Percentiles rank a stretch among this genome's conserved stretches.
These are phyloP conservation scores for Chimonanthus praecox DNA, from an alignment of 164 flowering plant genomes.

Conservation along the genomic window DNA sequence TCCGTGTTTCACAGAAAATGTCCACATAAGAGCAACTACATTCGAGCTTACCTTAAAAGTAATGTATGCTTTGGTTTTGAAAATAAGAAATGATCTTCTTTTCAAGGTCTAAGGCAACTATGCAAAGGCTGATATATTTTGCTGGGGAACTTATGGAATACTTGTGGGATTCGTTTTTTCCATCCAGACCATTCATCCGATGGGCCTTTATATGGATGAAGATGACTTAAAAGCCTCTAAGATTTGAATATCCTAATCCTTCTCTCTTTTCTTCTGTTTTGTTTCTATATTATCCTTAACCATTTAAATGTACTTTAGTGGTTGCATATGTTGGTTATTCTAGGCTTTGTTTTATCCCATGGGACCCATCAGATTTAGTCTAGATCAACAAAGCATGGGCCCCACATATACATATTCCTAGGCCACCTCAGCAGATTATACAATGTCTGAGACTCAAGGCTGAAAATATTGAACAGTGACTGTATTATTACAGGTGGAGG, in stretches of 20 bases:
- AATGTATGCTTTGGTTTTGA: constrained; percentile 52
- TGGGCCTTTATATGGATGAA: not conserved
- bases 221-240: not conserved
- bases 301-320: not conserved
- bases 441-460: not conserved
- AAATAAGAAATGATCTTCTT: not conserved
- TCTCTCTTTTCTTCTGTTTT: not conserved
- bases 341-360: not conserved
- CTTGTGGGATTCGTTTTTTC: no score
- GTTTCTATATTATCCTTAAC: not conserved
- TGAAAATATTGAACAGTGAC: not conserved
- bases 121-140: not conserved
- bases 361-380: not conserved
- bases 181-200: not conserved
- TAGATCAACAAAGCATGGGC: not conserved
- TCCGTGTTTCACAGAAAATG: constrained; percentile 38
- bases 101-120: not conserved
- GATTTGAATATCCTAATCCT: not conserved
- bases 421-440: not conserved
- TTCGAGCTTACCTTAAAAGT: constrained; percentile 97
- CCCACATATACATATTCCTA: not conserved
- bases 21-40: constrained; percentile 49
- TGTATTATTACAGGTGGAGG: constrained; percentile 72
- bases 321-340: not conserved
- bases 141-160: not conserved